A percentile compares a stretch with the other conserved stretches of the same genome.
Evolutionary conservation across 2,329 filamentous ascomycete genomes (phyloP).

Genomic region (Pseudophaeomoniella oleicola): DNA sequence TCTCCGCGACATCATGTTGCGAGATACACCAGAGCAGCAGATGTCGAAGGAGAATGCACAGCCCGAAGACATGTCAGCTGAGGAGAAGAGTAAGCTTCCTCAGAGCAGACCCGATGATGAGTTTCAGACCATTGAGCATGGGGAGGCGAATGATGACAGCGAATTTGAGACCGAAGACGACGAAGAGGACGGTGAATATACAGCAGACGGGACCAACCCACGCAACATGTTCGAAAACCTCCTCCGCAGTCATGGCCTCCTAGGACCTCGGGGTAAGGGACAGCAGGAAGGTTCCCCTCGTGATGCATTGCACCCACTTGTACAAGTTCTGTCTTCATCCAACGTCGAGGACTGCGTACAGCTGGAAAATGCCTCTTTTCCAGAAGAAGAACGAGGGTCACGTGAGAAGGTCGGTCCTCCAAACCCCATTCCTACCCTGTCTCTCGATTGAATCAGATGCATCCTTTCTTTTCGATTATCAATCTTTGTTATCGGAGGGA

Average conservation of each 20-base stretch:
- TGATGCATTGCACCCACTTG: constrained; percentile 55
- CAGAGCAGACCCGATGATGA: not conserved
- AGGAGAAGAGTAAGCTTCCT: not conserved
- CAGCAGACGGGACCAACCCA: not conserved
- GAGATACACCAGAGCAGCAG: not conserved
- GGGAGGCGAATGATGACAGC: not conserved
- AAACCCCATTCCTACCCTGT: too few relatives aligned
- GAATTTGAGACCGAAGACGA: not conserved
- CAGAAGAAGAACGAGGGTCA: constrained; percentile 40
- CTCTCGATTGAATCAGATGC: too few relatives aligned
- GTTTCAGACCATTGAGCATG: not conserved
- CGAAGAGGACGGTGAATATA: not conserved
- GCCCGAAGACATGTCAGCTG: not conserved
- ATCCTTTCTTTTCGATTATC: too few relatives aligned
- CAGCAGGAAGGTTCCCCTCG: constrained; percentile 8
- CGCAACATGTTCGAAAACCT: not conserved
- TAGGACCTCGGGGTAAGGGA: not conserved
- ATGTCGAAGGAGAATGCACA: not conserved
- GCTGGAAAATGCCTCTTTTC: constrained; percentile 45
- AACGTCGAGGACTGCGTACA: constrained; percentile 38
- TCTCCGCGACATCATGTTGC: not conserved
- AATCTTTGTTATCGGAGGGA: too few relatives aligned
- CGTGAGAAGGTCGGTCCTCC: constrained; percentile 41
- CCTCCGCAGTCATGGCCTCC: not conserved
- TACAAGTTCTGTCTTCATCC: constrained; percentile 51